Base-by-base conservation (phyloP, 139 green algal genomes). In the Volvox reticuliferus region DNA sequence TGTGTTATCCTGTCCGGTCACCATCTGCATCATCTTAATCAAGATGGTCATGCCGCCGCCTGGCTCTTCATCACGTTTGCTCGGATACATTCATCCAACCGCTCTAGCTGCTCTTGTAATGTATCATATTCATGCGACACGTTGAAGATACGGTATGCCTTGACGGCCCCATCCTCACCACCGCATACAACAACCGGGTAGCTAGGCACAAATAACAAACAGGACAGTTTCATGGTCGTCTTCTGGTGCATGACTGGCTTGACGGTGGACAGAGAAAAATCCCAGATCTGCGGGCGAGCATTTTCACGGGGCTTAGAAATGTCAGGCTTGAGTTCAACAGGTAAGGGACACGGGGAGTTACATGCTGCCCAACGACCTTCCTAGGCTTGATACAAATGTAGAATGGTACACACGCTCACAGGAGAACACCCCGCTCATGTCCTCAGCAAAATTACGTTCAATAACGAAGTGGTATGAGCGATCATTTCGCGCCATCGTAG, bases 191-290 rank as follows among this genome's bases (percentile, higher is more conserved):
- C 88, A 28, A 97, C 91, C 1, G 96, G 96, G 0, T 87, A 95
- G 20, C 81, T 92, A 67, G 92, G 78, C 17, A 94, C 93, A 91
- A 97, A 97, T 32, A 94, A 76, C 88, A 97, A 69, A 79, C 91
- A 95, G 1, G 95, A 94, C 20, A 96, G 85, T 36, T 90, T 93
- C 19, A 88, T 69, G 28, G 94, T 93, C 9, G 93, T 62, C 80
- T 95, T 94, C 75, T 96, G 93, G 79, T 92, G 92, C 61, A 93
- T 92, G 28, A 96, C 91, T 0, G 96, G 96, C 85, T 96, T 97
- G 62, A 98, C 88, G 32, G 96, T 97, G 28, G 95, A 97, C 12
- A 92, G 88, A 24, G 93, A 91, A 77, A 98, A 91, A 88, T 98
- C 97, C 96, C 96, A 98, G 21, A 98, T 84, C 94, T 98, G 93